Percentiles rank a stretch among this genome's conserved stretches.
These are phyloP conservation scores for Strobilomyces dryophilus DNA, from an alignment of 768 basidiomycete genomes.

Conservation along the genomic window DNA sequence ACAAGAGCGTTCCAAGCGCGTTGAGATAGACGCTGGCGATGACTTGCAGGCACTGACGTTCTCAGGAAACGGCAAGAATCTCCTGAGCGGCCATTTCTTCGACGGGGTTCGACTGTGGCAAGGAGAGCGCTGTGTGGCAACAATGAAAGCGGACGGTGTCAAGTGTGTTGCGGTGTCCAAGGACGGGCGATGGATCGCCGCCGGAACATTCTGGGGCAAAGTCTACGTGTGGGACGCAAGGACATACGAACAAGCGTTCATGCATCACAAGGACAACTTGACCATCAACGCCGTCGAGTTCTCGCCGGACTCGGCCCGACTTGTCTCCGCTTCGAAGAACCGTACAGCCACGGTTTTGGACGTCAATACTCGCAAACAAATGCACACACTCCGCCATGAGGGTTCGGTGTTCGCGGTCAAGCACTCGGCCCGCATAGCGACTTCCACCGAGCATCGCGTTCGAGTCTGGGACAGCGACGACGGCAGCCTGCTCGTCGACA, in stretches of 20 bases:
- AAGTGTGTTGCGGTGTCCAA: too few species aligned
- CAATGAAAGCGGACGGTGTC: too few species aligned
- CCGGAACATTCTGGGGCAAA: neutral
- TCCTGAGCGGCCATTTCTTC: constrained; percentile 9
- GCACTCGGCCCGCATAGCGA: neutral
- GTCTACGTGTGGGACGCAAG: neutral
- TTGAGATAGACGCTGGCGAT: too few species aligned
- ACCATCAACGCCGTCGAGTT: neutral
- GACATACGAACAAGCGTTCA: neutral
- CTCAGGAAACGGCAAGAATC: too few species aligned
- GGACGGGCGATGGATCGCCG: neutral
- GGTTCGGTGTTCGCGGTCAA: neutral
- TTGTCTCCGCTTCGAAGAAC: neutral
- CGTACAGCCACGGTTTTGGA: neutral
- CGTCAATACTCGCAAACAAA: neutral
- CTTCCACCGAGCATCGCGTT: neutral
- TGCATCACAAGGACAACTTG: too few species aligned
- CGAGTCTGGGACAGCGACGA: neutral
- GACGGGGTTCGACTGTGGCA: too few species aligned
- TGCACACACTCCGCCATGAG: neutral
- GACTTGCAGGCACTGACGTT: too few species aligned
- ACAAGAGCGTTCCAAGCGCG: too few species aligned
- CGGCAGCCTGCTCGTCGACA: neutral
- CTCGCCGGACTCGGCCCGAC: neutral
- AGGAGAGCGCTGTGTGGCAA: too few species aligned